Evolutionary conservation across 2,329 filamentous ascomycete species (phyloP).

Genomic region (Pseudocercospora pini-densiflorae): DNA sequence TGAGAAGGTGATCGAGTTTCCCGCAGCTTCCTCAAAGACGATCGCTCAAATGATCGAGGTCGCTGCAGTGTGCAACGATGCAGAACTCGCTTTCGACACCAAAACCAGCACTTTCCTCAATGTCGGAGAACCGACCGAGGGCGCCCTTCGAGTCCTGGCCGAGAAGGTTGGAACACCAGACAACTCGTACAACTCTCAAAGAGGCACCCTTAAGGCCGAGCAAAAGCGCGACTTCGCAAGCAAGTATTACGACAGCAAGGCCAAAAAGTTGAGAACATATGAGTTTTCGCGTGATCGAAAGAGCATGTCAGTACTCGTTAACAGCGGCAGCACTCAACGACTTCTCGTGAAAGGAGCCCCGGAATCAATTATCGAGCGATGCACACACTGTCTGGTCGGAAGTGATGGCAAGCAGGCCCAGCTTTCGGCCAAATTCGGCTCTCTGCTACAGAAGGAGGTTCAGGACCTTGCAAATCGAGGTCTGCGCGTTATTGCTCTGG

Average conservation of each 20-base stretch:
- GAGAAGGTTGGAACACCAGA: constrained; percentile 93
- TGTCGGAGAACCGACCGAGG: constrained; percentile 94
- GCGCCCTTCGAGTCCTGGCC: constrained; percentile 83
- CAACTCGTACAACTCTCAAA: constrained; percentile 59
- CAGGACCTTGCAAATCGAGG: constrained; percentile 90
- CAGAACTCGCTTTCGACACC: constrained; percentile 79
- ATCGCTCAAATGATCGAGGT: constrained; percentile 76
- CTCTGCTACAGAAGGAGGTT: constrained; percentile 77
- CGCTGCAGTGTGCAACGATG: constrained; percentile 83
- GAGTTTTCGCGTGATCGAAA: constrained; percentile 98
- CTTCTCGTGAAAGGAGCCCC: constrained; percentile 96
- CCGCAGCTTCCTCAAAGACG: constrained; percentile 73
- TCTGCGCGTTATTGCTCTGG: constrained; percentile 91
- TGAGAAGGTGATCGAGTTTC: constrained; percentile 70
- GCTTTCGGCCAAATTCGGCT: constrained; percentile 70
- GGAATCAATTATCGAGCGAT: constrained; percentile 91
- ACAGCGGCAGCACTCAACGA: constrained; percentile 70
- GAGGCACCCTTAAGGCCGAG: constrained; percentile 53
- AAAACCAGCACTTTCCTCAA: constrained; percentile 76
- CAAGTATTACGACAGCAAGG: constrained; percentile 77
- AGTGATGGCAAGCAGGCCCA: constrained; percentile 76
- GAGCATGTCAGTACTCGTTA: constrained; percentile 97
- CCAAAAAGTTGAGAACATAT: constrained; percentile 80
- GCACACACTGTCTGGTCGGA: constrained; percentile 79
- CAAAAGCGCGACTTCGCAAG: constrained; percentile 81